Evolutionary conservation across 2,329 filamentous ascomycete genomes (phyloP).

Genomic region (Colletotrichum ledebouriae): DNA sequence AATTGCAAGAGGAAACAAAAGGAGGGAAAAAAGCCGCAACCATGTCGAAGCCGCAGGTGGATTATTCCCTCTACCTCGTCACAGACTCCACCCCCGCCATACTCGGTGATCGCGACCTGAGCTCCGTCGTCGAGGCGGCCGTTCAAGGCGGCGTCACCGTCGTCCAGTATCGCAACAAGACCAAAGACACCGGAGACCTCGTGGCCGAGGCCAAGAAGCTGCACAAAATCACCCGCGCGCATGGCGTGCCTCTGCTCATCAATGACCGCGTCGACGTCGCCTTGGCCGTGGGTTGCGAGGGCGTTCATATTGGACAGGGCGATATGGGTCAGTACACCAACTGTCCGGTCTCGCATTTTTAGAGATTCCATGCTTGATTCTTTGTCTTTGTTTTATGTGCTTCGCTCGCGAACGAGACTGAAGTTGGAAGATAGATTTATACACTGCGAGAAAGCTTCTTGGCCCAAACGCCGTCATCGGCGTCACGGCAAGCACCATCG

Average conservation of each 20-base stretch:
- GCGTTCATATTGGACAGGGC: constrained; percentile 95
- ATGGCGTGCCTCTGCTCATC: constrained; percentile 85
- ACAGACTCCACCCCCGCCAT: constrained; percentile 93
- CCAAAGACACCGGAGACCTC: constrained; percentile 77
- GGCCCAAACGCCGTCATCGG: constrained; percentile 87
- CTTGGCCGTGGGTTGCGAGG: constrained; percentile 86
- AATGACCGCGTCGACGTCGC: constrained; percentile 95
- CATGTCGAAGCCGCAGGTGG: constrained; percentile 61
- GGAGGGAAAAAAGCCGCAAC: constrained; percentile 4
- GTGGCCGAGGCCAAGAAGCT: constrained; percentile 79
- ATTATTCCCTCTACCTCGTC: constrained; percentile 91
- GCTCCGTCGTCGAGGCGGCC: constrained; percentile 80
- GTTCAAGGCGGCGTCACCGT: constrained; percentile 85
- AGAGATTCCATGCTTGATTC: too few relatives aligned
- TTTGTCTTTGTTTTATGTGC: background rate
- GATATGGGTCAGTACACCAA: constrained; percentile 75
- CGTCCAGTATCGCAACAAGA: constrained; percentile 94
- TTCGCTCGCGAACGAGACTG: background rate
- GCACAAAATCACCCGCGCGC: constrained; percentile 76
- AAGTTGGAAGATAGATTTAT: constrained; percentile 61
- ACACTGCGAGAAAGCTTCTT: constrained; percentile 77
- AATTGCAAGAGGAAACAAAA: background rate
- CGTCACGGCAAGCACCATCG: constrained; percentile 81
- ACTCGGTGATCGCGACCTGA: constrained; percentile 78
- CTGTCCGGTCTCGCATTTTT: too few relatives aligned